Evolutionary conservation across 1,284 basidiomycete species (phyloP).

Genomic region (Somion occarium): DNA sequence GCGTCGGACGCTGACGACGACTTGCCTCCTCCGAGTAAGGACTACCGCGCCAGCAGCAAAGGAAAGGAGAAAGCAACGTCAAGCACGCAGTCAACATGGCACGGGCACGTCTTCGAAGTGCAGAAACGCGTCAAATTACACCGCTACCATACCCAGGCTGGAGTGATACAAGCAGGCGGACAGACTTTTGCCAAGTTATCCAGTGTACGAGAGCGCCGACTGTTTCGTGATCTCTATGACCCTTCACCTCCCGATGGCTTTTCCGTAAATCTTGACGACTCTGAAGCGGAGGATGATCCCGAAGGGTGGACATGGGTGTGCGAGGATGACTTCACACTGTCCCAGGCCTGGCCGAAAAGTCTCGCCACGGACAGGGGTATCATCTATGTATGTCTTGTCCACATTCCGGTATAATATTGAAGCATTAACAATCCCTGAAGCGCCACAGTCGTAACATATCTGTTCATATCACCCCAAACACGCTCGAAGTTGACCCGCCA

Average conservation of each 20-base stretch:
- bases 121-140: constrained; percentile 41
- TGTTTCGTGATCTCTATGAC: constrained; percentile 29
- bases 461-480: constrained; percentile 59
- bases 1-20: constrained; percentile 27
- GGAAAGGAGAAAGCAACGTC: not conserved
- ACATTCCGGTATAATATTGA: not conserved
- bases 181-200: constrained; percentile 50
- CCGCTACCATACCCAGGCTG: constrained; percentile 34
- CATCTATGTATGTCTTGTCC: constrained; percentile 47
- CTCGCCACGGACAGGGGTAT: constrained; percentile 44
- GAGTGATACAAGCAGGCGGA: constrained; percentile 50
- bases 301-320: constrained; percentile 54
- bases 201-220: constrained; percentile 50
- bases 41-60: not conserved
- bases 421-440: constrained; percentile 26
- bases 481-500: constrained; percentile 28
- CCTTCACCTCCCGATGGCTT: constrained; percentile 2
- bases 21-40: not conserved
- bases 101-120: constrained; percentile 57
- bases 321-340: constrained; percentile 58
- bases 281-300: constrained; percentile 29
- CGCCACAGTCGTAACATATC: constrained; percentile 46
- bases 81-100: constrained; percentile 9
- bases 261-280: constrained; percentile 19
- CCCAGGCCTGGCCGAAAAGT: constrained; percentile 51